Percentiles rank a stretch among this genome's conserved stretches.
These are phyloP conservation scores for Acanthamoeba healyi DNA, from an alignment of 208 protist species.

Conservation along the genomic window DNA sequence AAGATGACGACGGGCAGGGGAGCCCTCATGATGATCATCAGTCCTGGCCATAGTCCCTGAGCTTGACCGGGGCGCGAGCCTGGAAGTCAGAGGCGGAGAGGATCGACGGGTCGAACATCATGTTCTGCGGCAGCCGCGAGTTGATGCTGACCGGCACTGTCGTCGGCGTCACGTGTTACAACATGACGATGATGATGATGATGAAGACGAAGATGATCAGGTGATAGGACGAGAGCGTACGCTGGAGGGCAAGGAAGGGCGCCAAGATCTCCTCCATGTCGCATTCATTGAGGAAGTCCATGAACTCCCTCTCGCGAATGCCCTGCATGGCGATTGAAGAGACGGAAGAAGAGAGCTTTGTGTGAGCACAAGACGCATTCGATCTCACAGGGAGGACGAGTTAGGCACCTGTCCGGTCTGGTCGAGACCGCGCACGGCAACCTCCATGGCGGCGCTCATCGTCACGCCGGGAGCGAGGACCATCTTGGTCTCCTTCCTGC, in stretches of 20 bases:
- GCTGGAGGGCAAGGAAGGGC: background rate
- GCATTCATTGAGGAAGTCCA: constrained; percentile 68
- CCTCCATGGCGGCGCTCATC: constrained; percentile 25
- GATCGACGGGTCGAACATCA: constrained; percentile 71
- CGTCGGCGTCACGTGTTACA: background rate
- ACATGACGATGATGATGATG: background rate
- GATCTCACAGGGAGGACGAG: background rate
- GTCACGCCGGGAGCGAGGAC: constrained; percentile 13
- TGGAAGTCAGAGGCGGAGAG: background rate
- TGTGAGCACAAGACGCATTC: background rate
- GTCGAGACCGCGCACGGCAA: background rate
- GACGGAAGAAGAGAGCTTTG: background rate
- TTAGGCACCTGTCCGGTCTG: background rate
- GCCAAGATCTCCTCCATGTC: constrained; percentile 64
- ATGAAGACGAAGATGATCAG: background rate
- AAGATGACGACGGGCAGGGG: too few species aligned
- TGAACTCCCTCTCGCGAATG: constrained; percentile 38
- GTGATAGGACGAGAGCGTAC: background rate
- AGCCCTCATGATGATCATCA: too few species aligned
- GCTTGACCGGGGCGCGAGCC: background rate
- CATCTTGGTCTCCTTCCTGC: constrained; percentile 1
- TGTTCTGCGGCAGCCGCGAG: constrained; percentile 21
- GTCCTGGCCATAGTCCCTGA: constrained; percentile 53
- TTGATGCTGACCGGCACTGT: background rate
- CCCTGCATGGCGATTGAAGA: background rate